Conservation (phyloP, 1,284 basidiomycete genomes). For the Apiotrichum porosum region DNA sequence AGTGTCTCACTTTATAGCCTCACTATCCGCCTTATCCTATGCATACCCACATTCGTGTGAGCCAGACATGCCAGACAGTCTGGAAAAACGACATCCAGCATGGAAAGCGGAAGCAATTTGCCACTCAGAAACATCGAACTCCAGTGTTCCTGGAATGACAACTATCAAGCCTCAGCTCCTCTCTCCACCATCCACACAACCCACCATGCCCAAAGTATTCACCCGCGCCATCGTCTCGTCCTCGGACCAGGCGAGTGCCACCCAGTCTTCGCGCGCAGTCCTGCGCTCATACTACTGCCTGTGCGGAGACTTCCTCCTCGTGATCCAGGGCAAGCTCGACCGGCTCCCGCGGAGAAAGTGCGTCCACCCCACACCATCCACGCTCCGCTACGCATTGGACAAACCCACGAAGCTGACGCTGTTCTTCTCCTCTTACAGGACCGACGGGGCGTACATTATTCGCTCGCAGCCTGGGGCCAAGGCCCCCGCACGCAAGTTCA, state of each 20-base stretch:
- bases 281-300: constrained; percentile 49
- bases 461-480: constrained; percentile 28
- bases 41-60: no score
- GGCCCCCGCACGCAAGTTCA: constrained; percentile 46
- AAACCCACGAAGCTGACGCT: no score
- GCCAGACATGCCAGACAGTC: no score
- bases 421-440: constrained; percentile 26
- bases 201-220: constrained; percentile 47
- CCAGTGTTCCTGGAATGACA: neutral
- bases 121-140: neutral
- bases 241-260: constrained; percentile 40
- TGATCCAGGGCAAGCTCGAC: constrained; percentile 46
- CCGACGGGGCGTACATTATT: constrained; percentile 44
- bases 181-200: neutral
- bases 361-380: constrained; percentile 13
- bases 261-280: constrained; percentile 41
- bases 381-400: no score
- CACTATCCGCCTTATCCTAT: no score
- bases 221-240: constrained; percentile 44
- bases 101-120: neutral
- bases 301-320: constrained; percentile 49
- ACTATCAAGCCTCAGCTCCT: neutral
- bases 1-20: no score
- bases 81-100: no score
- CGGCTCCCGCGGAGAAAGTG: constrained; percentile 41